Conservation (phyloP, 345 rosid species). For the Citrus unshiu region DNA sequence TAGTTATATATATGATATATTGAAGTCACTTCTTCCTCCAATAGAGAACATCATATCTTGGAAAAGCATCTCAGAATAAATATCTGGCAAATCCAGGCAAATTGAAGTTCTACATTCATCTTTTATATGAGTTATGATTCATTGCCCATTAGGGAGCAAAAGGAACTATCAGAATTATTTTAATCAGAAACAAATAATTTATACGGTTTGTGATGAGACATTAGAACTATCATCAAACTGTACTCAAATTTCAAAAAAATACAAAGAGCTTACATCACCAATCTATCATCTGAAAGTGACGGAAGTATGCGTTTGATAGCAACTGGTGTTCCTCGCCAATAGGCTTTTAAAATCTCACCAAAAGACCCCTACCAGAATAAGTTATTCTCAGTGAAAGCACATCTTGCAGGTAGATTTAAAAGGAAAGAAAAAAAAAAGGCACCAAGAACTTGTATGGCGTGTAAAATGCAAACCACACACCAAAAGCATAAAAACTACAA, state of each 20-base stretch:
- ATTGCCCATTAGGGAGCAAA: slow-evolving; percentile 1
- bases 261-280: slow-evolving; percentile 75
- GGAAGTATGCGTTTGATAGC: slow-evolving; percentile 98
- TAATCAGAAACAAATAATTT: not conserved
- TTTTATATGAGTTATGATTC: slow-evolving; percentile 4
- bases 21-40: not conserved
- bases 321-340: slow-evolving; percentile 99
- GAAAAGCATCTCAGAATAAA: not conserved
- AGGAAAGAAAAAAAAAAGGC: not conserved
- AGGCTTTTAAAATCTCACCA: slow-evolving; percentile 93
- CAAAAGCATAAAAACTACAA: not conserved
- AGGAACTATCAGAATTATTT: not conserved
- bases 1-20: not conserved
- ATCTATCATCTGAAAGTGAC: slow-evolving; percentile 95
- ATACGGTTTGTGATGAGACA: not conserved
- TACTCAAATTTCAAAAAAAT: slow-evolving; percentile 1
- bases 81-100: not conserved
- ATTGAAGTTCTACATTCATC: not conserved
- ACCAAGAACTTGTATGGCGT: not conserved
- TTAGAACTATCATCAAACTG: not conserved
- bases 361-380: slow-evolving; percentile 73
- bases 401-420: slow-evolving; percentile 4
- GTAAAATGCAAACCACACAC: not conserved
- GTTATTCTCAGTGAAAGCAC: slow-evolving; percentile 23
- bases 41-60: not conserved